phyloP scores from a whole-genome alignment of 1,284 basidiomycete genomes.

The Earliella scabrosa region DNA sequence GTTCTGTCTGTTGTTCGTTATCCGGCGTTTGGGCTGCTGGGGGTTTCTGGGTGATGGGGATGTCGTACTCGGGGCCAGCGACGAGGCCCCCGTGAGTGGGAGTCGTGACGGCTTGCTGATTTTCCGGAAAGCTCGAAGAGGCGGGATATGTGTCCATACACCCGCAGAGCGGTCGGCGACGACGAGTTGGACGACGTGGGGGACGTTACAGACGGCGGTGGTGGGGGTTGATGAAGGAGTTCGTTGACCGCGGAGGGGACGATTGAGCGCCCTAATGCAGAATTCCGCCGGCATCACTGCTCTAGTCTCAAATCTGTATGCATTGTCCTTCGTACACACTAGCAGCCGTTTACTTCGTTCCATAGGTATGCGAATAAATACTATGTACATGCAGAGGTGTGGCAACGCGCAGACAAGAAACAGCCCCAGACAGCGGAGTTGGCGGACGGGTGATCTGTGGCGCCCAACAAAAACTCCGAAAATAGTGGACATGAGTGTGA shows the following conservation, averaged over 20 bases:
- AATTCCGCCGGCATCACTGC: neutral
- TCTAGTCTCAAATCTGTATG: no score
- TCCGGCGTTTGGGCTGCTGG: slow-evolving; percentile 21
- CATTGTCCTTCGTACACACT: no score
- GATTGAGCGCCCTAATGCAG: slow-evolving; percentile 5
- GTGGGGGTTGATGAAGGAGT: slow-evolving; percentile 25
- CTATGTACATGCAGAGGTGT: no score
- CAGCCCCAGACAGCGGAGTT: no score
- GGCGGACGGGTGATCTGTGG: no score
- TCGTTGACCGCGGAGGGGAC: neutral
- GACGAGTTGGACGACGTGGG: slow-evolving; percentile 19
- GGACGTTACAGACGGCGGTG: slow-evolving; percentile 9
- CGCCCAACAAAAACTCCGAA: no score
- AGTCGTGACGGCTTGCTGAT: slow-evolving; percentile 49
- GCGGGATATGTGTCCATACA: slow-evolving; percentile 43
- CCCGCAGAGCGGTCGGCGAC: slow-evolving; percentile 18
- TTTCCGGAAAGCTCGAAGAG: slow-evolving; percentile 37
- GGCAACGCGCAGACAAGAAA: no score
- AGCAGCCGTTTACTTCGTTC: no score
- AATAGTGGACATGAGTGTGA: no score
- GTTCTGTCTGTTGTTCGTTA: slow-evolving; percentile 15
- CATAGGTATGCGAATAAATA: no score
- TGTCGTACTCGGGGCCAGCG: slow-evolving; percentile 62
- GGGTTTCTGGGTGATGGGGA: slow-evolving; percentile 39
- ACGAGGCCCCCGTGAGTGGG: slow-evolving; percentile 64